Evolutionary conservation across 169 alveolate genomes (phyloP).

Genomic region (Plasmodium vinckei): DNA sequence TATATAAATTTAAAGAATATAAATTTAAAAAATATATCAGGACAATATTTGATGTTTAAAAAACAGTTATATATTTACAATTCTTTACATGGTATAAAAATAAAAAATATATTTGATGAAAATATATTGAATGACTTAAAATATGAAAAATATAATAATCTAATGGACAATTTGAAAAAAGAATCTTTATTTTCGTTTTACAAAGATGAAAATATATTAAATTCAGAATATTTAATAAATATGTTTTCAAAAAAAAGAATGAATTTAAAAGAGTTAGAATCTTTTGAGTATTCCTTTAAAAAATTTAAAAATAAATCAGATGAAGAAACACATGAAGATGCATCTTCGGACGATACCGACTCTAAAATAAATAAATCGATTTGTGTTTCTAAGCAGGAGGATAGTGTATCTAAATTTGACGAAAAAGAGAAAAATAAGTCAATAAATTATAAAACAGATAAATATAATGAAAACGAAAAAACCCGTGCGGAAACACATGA

Average conservation of each 20-base stretch:
- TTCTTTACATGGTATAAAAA: slow-evolving; percentile 36
- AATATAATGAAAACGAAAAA: background rate
- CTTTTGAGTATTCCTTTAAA: background rate
- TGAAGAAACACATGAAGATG: background rate
- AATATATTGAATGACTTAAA: slow-evolving; percentile 46
- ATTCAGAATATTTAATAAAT: slow-evolving; percentile 37
- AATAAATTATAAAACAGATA: background rate
- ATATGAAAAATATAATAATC: slow-evolving; percentile 13
- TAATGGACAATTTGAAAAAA: slow-evolving; percentile 27
- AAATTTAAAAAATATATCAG: slow-evolving; percentile 79
- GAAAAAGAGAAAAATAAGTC: background rate
- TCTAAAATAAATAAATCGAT: background rate
- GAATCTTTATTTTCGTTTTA: slow-evolving; percentile 57
- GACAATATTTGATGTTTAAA: slow-evolving; percentile 85
- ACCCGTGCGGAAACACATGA: background rate
- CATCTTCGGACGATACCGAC: background rate
- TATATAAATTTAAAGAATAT: slow-evolving; percentile 79
- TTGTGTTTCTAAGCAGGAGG: background rate
- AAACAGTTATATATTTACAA: slow-evolving; percentile 59
- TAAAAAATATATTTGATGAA: slow-evolving; percentile 63
- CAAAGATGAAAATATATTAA: slow-evolving; percentile 42
- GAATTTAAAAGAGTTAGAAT: slow-evolving; percentile 20
- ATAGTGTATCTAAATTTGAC: background rate
- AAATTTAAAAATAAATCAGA: slow-evolving; percentile 5
- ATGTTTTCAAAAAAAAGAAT: background rate